phyloP scores from a whole-genome alignment of 495 filamentous ascomycete species.

The Aspergillus cavernicola region DNA sequence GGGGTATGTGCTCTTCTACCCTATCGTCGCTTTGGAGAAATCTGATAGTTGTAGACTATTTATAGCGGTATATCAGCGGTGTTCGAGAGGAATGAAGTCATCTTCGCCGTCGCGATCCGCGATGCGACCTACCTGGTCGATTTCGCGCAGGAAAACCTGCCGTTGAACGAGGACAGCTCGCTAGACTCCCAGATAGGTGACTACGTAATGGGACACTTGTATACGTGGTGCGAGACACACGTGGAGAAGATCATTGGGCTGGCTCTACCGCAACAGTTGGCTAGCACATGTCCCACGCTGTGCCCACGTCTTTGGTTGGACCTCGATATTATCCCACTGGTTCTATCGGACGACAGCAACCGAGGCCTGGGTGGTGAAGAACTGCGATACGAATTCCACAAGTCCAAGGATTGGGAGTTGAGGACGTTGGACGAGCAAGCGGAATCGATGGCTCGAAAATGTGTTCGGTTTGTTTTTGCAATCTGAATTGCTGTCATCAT shows the following conservation, averaged over 20 bases:
- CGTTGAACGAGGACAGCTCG: constrained; percentile 18
- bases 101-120: constrained; percentile 66
- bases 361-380: constrained; percentile 18
- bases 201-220: constrained; percentile 50
- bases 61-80: constrained; percentile 61
- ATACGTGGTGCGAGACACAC: constrained; percentile 57
- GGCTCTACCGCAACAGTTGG: constrained; percentile 42
- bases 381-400: constrained; percentile 9
- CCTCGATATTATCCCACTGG: constrained; percentile 71
- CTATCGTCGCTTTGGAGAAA: constrained; percentile 7
- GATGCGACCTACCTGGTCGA: constrained; percentile 78
- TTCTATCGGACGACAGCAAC: constrained; percentile 34
- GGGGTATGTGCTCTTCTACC: constrained; percentile 16
- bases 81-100: constrained; percentile 45
- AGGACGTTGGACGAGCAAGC: constrained; percentile 76
- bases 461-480: constrained; percentile 55
- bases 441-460: constrained; percentile 81
- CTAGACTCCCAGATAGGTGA: constrained; percentile 44
- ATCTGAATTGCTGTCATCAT: background rate
- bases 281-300: constrained; percentile 49
- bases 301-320: constrained; percentile 76
- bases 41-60: constrained; percentile 58
- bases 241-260: constrained; percentile 64
- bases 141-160: constrained; percentile 59
- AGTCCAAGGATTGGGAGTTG: constrained; percentile 35